phyloP scores from a whole-genome alignment of 331 rosid genomes.

The Arachis monticola region DNA sequence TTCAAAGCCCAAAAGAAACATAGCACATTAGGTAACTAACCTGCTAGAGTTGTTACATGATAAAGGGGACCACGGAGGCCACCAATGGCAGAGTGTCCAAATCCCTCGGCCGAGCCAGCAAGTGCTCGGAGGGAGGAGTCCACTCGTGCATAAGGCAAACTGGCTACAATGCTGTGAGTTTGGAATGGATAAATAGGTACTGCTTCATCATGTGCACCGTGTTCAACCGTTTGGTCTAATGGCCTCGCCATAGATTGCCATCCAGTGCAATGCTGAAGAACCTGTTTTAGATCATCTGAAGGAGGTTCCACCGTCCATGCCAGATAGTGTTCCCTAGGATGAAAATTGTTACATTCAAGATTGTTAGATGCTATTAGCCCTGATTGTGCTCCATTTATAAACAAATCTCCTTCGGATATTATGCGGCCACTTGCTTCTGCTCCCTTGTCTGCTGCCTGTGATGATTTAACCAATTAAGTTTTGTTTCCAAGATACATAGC shows the following conservation, averaged over 20 bases:
- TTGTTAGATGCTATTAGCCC: slow-evolving; percentile 53
- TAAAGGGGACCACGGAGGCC: slow-evolving; percentile 81
- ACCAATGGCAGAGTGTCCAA: slow-evolving; percentile 80
- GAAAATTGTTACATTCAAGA: slow-evolving; percentile 48
- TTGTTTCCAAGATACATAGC: neutral
- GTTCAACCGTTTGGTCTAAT: slow-evolving; percentile 44
- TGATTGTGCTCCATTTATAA: slow-evolving; percentile 63
- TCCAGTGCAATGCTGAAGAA: slow-evolving; percentile 73
- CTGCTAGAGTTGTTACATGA: slow-evolving; percentile 78
- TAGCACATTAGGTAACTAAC: slow-evolving; percentile 33
- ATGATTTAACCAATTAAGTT: slow-evolving; percentile 11
- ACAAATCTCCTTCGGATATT: slow-evolving; percentile 84
- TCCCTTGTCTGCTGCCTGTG: slow-evolving; percentile 82
- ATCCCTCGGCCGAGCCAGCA: slow-evolving; percentile 87
- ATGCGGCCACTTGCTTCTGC: slow-evolving; percentile 60
- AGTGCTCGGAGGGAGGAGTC: slow-evolving; percentile 74
- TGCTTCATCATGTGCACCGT: neutral
- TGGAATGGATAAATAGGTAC: slow-evolving; percentile 20
- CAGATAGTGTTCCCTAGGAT: slow-evolving; percentile 67
- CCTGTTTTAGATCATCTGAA: slow-evolving; percentile 61
- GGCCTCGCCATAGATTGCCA: slow-evolving; percentile 72
- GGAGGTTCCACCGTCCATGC: slow-evolving; percentile 72
- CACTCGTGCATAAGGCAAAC: slow-evolving; percentile 65
- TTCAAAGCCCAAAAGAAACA: too few relatives aligned
- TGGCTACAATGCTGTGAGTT: slow-evolving; percentile 35